These are phyloP conservation scores for Pelargonium fulgidum DNA, from an alignment of 441 rosid species.

Conservation along the genomic window DNA sequence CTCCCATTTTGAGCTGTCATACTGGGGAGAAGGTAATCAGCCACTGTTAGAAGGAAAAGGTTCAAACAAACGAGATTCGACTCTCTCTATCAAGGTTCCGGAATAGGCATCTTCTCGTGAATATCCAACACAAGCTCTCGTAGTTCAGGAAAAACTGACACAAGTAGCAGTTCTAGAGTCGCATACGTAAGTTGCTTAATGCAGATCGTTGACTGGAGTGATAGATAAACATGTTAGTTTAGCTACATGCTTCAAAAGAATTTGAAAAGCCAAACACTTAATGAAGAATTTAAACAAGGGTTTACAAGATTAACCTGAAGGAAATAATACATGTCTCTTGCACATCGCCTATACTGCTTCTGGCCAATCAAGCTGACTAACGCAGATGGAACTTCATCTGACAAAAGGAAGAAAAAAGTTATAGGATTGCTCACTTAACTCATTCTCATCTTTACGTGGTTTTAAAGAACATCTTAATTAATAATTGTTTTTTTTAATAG, in stretches of 20 bases:
- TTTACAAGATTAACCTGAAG: slow-evolving; percentile 54
- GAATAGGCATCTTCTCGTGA: slow-evolving; percentile 35
- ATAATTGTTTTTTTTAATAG: background rate
- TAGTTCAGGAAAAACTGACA: slow-evolving; percentile 78
- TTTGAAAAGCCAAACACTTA: background rate
- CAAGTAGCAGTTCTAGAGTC: slow-evolving; percentile 52
- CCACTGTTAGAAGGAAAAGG: background rate
- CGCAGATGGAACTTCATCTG: slow-evolving; percentile 87
- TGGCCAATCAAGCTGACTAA: slow-evolving; percentile 83
- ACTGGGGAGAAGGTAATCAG: background rate
- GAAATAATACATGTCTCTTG: slow-evolving; percentile 85
- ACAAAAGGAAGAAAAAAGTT: slow-evolving; percentile 9
- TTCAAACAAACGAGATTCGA: background rate
- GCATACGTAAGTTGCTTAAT: slow-evolving; percentile 74
- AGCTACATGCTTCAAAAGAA: background rate
- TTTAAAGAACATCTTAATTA: background rate
- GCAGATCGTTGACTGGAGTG: slow-evolving; percentile 63
- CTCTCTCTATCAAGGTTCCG: slow-evolving; percentile 5
- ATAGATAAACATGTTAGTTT: background rate
- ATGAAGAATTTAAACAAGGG: background rate
- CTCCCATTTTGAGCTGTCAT: background rate
- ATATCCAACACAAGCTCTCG: slow-evolving; percentile 51
- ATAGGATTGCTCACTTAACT: background rate
- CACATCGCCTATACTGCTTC: slow-evolving; percentile 88
- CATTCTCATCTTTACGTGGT: background rate